Conservation (phyloP, 2,329 filamentous ascomycete species). For the Coleophoma crateriformis region DNA sequence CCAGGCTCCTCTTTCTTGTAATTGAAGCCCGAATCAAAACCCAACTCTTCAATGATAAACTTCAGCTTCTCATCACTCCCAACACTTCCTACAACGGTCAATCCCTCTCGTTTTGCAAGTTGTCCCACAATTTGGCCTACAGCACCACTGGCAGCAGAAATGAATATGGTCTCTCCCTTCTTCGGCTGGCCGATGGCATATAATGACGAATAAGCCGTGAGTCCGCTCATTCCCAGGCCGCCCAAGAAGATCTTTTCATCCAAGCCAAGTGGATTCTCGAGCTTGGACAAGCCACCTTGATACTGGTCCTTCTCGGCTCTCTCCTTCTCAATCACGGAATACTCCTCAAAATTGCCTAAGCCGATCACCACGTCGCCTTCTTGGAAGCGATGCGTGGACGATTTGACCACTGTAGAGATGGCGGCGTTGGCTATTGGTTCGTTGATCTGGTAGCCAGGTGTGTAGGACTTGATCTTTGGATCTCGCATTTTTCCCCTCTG, state of each 20-base stretch:
- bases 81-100: conserved; percentile 67
- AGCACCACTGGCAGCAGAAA: conserved; percentile 65
- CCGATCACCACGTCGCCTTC: conserved; percentile 61
- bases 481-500: conserved; percentile 71
- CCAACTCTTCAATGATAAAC: conserved; percentile 66
- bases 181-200: conserved; percentile 67
- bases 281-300: conserved; percentile 36
- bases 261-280: conserved; percentile 64
- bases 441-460: conserved; percentile 52
- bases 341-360: conserved; percentile 58
- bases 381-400: conserved; percentile 54
- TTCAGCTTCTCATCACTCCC: conserved; percentile 70
- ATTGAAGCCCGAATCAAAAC: conserved; percentile 71
- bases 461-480: conserved; percentile 57
- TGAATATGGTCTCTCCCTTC: conserved; percentile 69
- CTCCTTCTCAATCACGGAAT: conserved; percentile 47
- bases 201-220: conserved; percentile 70
- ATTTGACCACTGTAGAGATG: conserved; percentile 65
- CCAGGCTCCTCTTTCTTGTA: conserved; percentile 68
- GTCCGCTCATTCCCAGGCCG: conserved; percentile 68
- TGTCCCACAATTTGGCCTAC: conserved; percentile 66
- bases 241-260: conserved; percentile 66
- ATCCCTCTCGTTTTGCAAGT: conserved; percentile 68
- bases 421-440: conserved; percentile 58
- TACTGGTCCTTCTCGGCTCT: conserved; percentile 28